phyloP scores from a whole-genome alignment of 192 early-diverging fungal genomes.

The Neocallimastix lanati region DNA sequence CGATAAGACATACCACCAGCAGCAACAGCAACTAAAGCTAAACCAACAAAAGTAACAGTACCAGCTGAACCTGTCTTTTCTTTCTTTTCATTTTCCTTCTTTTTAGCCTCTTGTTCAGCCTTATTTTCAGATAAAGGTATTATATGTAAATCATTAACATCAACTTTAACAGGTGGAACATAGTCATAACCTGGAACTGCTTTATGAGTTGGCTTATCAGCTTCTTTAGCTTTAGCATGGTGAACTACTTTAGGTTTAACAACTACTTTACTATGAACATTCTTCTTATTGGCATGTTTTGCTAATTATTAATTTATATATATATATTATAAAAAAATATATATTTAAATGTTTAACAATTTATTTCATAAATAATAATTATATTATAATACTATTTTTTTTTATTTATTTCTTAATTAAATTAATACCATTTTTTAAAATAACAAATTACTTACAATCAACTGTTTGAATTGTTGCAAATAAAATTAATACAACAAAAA shows the following conservation, averaged over 20 bases:
- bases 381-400: neutral
- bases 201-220: neutral
- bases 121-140: neutral
- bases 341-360: too few species aligned
- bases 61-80: neutral
- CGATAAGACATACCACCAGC: neutral
- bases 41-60: neutral
- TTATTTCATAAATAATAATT: too few species aligned
- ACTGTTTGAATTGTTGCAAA: neutral
- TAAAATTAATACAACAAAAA: neutral
- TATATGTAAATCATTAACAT: too few species aligned
- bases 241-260: neutral
- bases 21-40: neutral
- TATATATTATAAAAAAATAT: too few species aligned
- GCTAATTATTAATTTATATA: too few species aligned
- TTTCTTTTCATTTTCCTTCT: neutral
- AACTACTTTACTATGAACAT: neutral
- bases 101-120: neutral
- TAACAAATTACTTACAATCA: neutral
- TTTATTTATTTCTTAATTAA: too few species aligned
- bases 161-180: too few species aligned
- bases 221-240: neutral
- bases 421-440: too few species aligned
- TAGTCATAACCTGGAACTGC: neutral
- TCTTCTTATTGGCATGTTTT: too few species aligned